Evolutionary conservation across 2,329 filamentous ascomycete species (phyloP), one percentile per base, ranked within the genome.

Genomic region (Fusarium mundagurra): DNA sequence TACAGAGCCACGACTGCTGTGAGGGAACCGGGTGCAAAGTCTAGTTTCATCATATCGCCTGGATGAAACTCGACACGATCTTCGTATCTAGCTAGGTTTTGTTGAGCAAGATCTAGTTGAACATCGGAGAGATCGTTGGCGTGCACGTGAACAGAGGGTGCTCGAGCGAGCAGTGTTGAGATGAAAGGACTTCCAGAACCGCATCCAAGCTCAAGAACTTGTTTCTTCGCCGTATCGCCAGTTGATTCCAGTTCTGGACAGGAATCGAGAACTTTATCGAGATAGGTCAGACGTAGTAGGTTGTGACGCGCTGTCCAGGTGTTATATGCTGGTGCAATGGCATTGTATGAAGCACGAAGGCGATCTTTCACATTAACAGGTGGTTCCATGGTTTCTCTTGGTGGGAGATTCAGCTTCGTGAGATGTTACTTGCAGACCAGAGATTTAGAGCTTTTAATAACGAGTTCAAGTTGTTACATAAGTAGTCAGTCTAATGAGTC

Each of bases 151-250:
- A 64, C 27, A 1, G 41, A 54, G 3, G n/a, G 41, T 14, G 16
- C 45, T 11, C 29, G 64, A 20, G 11, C 39, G 17, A 71, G 48
- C 6, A 71, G 10, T 8, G 24, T 59, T 16, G 62, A 59, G 6
- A 71, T 43, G 7, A 73, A 61, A 0, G 73, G 65, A 5, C 33
- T 45, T 18, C 72, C 73, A 4, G 59, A 43, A 8, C 69, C 72
- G 13, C 73, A 73, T 9, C 69, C 65, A 8, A 75, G 31, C 12
- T 75, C 69, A 11, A 75, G 57, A 4, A 71, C 53, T 18, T 48
- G 17, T 8, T 45, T 69, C 13, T 29, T 33, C 1, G 29, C 17
- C 3, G 3, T 6, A 2, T 41, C 33, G 1, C 12, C 7, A 18
- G 20, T 2, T 13, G 62, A 47, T 5, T 13, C 9, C 16, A 75